Percentiles rank a stretch among this genome's conserved stretches.
Evolutionary conservation across 1,284 basidiomycete species (phyloP).

Genomic region (Moniliophthora roreri): DNA sequence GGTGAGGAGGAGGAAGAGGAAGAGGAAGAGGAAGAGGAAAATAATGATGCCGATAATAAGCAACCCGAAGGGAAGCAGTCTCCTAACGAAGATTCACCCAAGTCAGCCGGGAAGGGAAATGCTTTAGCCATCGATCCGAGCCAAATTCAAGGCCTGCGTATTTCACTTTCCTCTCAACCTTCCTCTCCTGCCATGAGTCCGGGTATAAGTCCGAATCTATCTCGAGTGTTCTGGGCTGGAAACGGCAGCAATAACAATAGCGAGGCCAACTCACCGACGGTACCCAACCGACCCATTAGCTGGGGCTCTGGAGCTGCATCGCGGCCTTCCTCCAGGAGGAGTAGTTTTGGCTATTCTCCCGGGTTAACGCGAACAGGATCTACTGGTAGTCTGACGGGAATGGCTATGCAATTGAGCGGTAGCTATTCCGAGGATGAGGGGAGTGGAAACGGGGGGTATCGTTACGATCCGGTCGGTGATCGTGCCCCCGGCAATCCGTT

Average conservation of each 20-base stretch:
- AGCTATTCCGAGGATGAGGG: background rate
- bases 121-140: constrained; percentile 29
- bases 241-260: background rate
- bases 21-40: constrained; percentile 45
- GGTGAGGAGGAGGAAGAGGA: constrained; percentile 51
- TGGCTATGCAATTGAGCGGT: constrained; percentile 2
- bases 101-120: constrained; percentile 21
- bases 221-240: background rate
- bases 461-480: constrained; percentile 42
- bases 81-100: constrained; percentile 17
- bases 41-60: background rate
- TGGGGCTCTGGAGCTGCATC: constrained; percentile 5
- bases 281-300: constrained; percentile 1
- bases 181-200: constrained; percentile 9
- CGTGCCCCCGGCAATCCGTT: constrained; percentile 61
- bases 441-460: background rate
- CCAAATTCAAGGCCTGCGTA: constrained; percentile 61
- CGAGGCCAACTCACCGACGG: background rate
- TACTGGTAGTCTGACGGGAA: constrained; percentile 6
- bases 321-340: background rate
- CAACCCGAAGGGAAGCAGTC: constrained; percentile 16
- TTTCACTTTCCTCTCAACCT: constrained; percentile 38
- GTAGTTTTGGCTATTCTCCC: background rate
- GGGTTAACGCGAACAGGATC: constrained; percentile 13
- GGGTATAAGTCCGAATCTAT: background rate